Conservation (phyloP, 2,329 filamentous ascomycete species). For the Apiospora hydei region DNA sequence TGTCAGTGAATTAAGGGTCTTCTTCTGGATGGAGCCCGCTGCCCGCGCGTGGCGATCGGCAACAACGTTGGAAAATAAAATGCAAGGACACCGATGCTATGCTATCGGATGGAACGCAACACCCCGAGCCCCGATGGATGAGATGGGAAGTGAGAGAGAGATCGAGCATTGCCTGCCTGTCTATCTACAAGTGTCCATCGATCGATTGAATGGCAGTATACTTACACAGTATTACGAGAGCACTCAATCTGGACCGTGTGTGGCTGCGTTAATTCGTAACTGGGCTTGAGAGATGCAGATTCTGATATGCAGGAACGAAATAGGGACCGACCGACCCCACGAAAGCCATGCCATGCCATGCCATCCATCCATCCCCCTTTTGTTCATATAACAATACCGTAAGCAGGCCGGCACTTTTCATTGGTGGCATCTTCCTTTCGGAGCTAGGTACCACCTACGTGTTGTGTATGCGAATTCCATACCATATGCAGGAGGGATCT, state of each 20-base stretch:
- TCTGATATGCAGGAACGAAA: slow-evolving; percentile 14
- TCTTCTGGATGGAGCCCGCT: neutral
- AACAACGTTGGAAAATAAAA: neutral
- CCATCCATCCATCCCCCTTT: neutral
- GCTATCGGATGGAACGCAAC: neutral
- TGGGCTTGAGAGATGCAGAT: slow-evolving; percentile 2
- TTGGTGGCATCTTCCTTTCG: slow-evolving; percentile 15
- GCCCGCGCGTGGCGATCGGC: slow-evolving; percentile 8
- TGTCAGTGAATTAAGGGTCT: neutral
- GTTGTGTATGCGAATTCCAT: neutral
- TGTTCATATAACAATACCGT: too few relatives aligned
- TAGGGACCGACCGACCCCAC: slow-evolving; percentile 18
- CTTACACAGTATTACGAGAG: slow-evolving; percentile 11
- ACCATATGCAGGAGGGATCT: neutral
- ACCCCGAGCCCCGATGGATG: neutral
- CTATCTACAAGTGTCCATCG: neutral
- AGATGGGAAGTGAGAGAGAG: neutral
- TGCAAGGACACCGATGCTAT: slow-evolving; percentile 14
- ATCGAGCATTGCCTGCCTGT: neutral
- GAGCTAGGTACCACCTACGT: neutral
- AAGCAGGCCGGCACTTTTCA: neutral
- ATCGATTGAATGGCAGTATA: neutral
- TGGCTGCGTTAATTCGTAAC: slow-evolving; percentile 5
- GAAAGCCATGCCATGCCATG: neutral
- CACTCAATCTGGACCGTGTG: slow-evolving; percentile 11